Evolutionary conservation across 306 rosid genomes (phyloP), one percentile per base, ranked within the genome.

Genomic region (Inga leiocalycina): DNA sequence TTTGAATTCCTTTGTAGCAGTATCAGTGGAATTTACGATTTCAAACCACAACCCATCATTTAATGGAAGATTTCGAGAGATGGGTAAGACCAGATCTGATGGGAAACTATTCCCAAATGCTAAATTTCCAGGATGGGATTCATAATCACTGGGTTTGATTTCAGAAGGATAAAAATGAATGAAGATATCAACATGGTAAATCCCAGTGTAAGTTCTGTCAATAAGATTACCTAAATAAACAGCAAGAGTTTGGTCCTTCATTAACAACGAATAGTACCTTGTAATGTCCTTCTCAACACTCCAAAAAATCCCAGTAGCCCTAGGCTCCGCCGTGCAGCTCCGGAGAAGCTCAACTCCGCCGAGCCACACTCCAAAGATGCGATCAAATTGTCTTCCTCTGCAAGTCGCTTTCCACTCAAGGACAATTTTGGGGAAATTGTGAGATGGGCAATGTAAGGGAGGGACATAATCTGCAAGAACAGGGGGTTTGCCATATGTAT

Each of bases 21-120:
- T 24, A 61, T 61, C 67, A 22, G 35, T 24, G 27, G 67, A 61
- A 61, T 24, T 61, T 14, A 1, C 67, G 4, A 61, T 61, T 61
- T 61, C 67, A 22, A 61, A 61, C 35, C 67, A 61, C 67, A 61
- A 24, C 67, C 67, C 67, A 61, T 61, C 67, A 61, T 61, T 24
- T 10, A 61, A 61, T 10, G 67, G 67, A 24, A 61, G 67, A 61
- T 24, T 61, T 61, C 67, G 35, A n/a, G 67, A 61, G 10, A 61
- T 24, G 67, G 67, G 67, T 61, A 61, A 24, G 35, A 61, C 27
- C 35, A 61, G 1, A 24, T 61, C 67, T 3, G 34, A 34, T 22
- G 67, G 34, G 11, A 22, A 22, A 24, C 34, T 24, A 24, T 22
- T 3, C 7, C 67, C 35, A 24, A 24, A 4, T n/a, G 16, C 67